Conservation (phyloP, 305 asterid genomes). For the Ruellia speciosa region DNA sequence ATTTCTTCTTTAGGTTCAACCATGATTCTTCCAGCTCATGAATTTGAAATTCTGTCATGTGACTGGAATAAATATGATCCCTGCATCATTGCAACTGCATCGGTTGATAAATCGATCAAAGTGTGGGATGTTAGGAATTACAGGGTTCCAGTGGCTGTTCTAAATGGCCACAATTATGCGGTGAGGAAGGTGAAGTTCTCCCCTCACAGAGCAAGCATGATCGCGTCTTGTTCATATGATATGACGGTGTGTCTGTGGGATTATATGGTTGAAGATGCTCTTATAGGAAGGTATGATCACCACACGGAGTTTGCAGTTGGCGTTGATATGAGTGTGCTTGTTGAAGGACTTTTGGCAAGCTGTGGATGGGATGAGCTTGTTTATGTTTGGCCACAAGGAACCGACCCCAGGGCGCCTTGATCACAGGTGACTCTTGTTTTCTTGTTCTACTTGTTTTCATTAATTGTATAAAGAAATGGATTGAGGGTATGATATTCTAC, state of each 20-base stretch:
- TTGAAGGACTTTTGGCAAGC: conserved; percentile 93
- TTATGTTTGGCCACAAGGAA: conserved; percentile 97
- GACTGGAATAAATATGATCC: conserved; percentile 97
- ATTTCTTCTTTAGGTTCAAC: conserved; percentile 62
- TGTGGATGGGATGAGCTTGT: conserved; percentile 98
- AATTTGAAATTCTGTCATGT: conserved; percentile 83
- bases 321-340: conserved; percentile 86
- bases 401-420: conserved; percentile 89
- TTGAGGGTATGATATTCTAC: not conserved
- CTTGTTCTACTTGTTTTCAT: conserved; percentile 14
- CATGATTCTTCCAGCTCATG: conserved; percentile 93
- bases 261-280: conserved; percentile 91
- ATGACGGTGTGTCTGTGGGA: conserved; percentile 97
- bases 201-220: conserved; percentile 67
- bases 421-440: conserved; percentile 12
- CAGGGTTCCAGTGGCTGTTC: conserved; percentile 82
- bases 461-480: conserved; percentile 17
- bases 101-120: conserved; percentile 85
- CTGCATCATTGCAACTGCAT: conserved; percentile 87
- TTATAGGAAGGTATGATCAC: conserved; percentile 83
- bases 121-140: conserved; percentile 92
- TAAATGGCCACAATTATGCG: conserved; percentile 85
- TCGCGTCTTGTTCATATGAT: conserved; percentile 87
- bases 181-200: conserved; percentile 94
- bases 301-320: conserved; percentile 95